phyloP scores from a whole-genome alignment of 2,329 filamentous ascomycete species.

The Pseudocercospora fuligena region DNA sequence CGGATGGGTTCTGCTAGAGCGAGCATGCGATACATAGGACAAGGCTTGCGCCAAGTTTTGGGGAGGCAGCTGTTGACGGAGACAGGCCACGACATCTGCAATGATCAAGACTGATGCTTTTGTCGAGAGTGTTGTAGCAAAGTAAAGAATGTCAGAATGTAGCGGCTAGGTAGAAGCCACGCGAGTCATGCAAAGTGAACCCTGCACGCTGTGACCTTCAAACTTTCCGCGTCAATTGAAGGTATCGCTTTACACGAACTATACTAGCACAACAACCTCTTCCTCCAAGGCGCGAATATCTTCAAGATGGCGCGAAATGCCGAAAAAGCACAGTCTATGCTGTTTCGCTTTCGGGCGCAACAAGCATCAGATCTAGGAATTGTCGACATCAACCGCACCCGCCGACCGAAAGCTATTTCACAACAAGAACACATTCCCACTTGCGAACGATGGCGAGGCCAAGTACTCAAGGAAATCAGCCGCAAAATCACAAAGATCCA shows the following conservation, averaged over 20 bases:
- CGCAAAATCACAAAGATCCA: conserved; percentile 97
- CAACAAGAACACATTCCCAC: conserved; percentile 80
- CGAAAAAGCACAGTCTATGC: conserved; percentile 99
- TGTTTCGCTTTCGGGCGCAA: conserved; percentile 98
- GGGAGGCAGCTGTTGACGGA: conserved; percentile 24
- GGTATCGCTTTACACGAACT: neutral
- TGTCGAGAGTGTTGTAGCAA: no score
- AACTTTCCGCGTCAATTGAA: neutral
- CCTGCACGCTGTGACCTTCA: neutral
- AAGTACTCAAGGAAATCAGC: conserved; percentile 94
- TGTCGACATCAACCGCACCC: conserved; percentile 86
- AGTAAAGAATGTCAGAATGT: no score
- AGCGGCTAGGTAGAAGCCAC: neutral
- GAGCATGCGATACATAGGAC: conserved; percentile 28
- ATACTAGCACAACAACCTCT: neutral
- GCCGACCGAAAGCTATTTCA: conserved; percentile 89
- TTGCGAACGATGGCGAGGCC: conserved; percentile 97
- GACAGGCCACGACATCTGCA: neutral
- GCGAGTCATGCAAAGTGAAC: conserved; percentile 3
- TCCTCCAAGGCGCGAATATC: neutral
- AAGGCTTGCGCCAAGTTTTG: conserved; percentile 22
- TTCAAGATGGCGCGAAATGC: conserved; percentile 78
- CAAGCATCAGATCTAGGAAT: conserved; percentile 96
- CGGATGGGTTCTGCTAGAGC: conserved; percentile 24
- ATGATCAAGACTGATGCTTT: no score